Percentiles rank a stretch among this genome's conserved stretches.
Evolutionary conservation across 495 filamentous ascomycete genomes (phyloP).

Genomic region (Lentithecium fluviatile): DNA sequence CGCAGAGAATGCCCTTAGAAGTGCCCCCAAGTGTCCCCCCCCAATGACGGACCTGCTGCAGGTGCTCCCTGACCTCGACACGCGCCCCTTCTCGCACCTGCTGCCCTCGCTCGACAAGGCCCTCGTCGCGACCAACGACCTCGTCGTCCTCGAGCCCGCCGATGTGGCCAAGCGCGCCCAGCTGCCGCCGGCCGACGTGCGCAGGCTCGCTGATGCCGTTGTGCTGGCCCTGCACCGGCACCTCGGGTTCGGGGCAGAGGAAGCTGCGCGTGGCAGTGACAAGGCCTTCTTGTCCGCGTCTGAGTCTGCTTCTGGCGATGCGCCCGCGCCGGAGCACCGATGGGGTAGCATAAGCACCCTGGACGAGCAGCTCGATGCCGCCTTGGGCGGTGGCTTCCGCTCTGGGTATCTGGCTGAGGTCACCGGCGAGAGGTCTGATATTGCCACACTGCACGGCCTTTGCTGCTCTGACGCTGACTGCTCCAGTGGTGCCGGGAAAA

Average conservation of each 20-base stretch:
- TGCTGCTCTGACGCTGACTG: constrained; percentile 25
- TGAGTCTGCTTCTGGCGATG: constrained; percentile 21
- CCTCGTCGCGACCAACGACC: constrained; percentile 73
- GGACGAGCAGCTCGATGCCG: constrained; percentile 68
- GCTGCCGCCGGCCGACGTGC: constrained; percentile 75
- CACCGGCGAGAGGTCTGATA: constrained; percentile 75
- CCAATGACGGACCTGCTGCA: constrained; percentile 83
- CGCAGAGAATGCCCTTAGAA: constrained; percentile 2
- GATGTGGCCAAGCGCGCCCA: constrained; percentile 86
- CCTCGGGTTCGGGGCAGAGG: constrained; percentile 50
- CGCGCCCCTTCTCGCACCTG: constrained; percentile 66
- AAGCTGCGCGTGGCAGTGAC: constrained; percentile 20
- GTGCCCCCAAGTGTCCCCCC: too few relatives aligned
- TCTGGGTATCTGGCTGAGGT: constrained; percentile 83
- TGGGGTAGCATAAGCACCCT: constrained; percentile 75
- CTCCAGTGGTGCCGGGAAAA: constrained; percentile 84
- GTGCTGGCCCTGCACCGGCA: constrained; percentile 64
- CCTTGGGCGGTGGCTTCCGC: constrained; percentile 82
- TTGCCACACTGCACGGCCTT: constrained; percentile 12
- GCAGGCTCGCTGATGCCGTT: constrained; percentile 63
- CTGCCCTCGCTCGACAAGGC: constrained; percentile 76
- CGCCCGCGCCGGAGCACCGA: constrained; percentile 35
- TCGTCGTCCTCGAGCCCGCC: constrained; percentile 77
- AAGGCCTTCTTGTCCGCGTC: too few relatives aligned
- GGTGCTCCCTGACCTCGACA: constrained; percentile 77